Conservation (phyloP, 495 filamentous ascomycete genomes). For the Echria macrotheca region DNA sequence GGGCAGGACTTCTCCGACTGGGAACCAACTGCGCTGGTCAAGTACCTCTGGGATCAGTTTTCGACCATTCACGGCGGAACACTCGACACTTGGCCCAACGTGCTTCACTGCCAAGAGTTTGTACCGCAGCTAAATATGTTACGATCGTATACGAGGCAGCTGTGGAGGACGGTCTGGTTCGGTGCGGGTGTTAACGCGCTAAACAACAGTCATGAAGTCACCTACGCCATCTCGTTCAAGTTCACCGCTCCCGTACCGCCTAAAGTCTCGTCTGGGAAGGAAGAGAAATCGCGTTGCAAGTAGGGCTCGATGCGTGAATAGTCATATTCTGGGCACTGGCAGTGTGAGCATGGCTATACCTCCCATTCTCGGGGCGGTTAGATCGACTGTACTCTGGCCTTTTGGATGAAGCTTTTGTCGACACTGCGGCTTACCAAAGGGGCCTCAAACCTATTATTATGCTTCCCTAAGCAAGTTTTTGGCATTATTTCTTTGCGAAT, state of each 20-base stretch:
- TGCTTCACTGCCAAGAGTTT: not conserved
- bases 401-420: no score
- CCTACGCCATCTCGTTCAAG: conserved; percentile 4
- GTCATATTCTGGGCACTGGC: not conserved
- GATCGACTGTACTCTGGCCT: no score
- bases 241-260: not conserved
- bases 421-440: no score
- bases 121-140: not conserved
- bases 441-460: no score
- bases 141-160: not conserved
- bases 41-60: conserved; percentile 1
- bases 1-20: not conserved
- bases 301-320: not conserved
- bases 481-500: no score
- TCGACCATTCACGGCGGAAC: conserved; percentile 1
- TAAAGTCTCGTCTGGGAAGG: not conserved
- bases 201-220: not conserved
- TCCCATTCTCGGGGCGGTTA: no score
- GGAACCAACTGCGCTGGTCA: not conserved
- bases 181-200: not conserved
- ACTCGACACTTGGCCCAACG: conserved; percentile 4
- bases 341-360: not conserved
- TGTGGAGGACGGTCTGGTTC: conserved; percentile 5
- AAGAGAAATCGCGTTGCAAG: not conserved
- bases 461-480: no score